These are phyloP conservation scores for Aureobasidium sp. DNA, from an alignment of 2,329 filamentous ascomycete genomes.

Conservation along the genomic window DNA sequence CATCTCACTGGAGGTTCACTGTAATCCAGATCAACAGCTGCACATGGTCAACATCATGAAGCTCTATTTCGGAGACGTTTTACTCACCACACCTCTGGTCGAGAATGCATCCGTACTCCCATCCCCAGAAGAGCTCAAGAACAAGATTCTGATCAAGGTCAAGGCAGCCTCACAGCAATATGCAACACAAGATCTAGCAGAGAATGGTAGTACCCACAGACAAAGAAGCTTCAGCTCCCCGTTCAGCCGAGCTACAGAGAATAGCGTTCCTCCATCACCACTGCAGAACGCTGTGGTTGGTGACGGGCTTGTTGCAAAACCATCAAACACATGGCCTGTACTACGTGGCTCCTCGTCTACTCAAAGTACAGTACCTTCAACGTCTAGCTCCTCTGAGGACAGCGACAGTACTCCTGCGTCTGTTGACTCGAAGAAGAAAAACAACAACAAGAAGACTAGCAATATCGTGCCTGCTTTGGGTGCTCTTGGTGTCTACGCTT, in stretches of 20 bases:
- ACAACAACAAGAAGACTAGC: conserved; percentile 48
- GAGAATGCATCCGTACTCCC: conserved; percentile 64
- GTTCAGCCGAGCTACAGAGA: conserved; percentile 55
- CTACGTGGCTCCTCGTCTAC: conserved; percentile 51
- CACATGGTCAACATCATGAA: conserved; percentile 88
- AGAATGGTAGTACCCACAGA: conserved; percentile 30
- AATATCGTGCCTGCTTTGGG: conserved; percentile 82
- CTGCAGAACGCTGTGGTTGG: neutral
- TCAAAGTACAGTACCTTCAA: conserved; percentile 48
- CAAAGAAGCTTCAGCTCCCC: conserved; percentile 71
- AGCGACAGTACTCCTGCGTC: conserved; percentile 59
- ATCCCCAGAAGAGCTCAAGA: conserved; percentile 75
- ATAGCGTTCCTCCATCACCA: conserved; percentile 40
- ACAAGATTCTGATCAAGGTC: conserved; percentile 86
- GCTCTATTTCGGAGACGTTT: conserved; percentile 69
- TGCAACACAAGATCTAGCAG: conserved; percentile 15
- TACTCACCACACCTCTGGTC: conserved; percentile 70
- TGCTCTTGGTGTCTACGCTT: conserved; percentile 73
- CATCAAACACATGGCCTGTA: conserved; percentile 41
- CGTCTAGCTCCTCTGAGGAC: conserved; percentile 64
- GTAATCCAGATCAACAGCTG: conserved; percentile 72
- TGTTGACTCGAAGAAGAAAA: conserved; percentile 50
- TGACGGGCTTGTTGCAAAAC: neutral
- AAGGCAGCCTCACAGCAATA: conserved; percentile 63
- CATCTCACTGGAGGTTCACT: conserved; percentile 94